These are phyloP conservation scores for Cetradonia linearis DNA, from an alignment of 495 filamentous ascomycete genomes.

Conservation along the genomic window DNA sequence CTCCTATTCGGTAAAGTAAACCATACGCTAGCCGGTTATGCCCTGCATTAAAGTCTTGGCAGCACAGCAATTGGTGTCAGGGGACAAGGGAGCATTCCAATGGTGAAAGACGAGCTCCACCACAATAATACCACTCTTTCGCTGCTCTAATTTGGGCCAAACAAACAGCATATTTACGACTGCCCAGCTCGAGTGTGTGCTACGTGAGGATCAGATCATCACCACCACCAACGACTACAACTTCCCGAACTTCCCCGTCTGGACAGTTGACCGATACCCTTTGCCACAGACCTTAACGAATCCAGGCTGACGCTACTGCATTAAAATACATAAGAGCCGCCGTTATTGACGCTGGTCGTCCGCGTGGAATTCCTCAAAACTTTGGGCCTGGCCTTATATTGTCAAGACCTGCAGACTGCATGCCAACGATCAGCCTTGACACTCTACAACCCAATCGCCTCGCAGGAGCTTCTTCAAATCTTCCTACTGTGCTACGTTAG, in stretches of 20 bases:
- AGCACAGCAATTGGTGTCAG: constrained; percentile 4
- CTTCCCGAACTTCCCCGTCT: constrained; percentile 1
- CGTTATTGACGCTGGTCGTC: constrained; percentile 21
- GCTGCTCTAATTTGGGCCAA: not conserved
- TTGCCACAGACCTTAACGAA: constrained; percentile 2
- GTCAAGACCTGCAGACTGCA: not conserved
- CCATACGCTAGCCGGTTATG: constrained; percentile 4
- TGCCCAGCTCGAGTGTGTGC: not conserved
- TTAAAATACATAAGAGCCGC: constrained; percentile 15
- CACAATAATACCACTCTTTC: not conserved
- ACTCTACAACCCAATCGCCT: not conserved
- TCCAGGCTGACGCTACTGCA: constrained; percentile 21
- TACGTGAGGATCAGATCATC: not conserved
- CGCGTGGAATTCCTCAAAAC: constrained; percentile 2
- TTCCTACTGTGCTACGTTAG: too few relatives aligned
- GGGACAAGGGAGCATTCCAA: constrained; percentile 17
- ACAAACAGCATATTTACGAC: not conserved
- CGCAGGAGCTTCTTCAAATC: not conserved
- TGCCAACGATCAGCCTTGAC: not conserved
- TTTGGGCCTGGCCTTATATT: constrained; percentile 2
- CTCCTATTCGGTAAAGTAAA: constrained; percentile 7
- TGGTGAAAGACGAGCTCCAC: not conserved
- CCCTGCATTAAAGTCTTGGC: constrained; percentile 14
- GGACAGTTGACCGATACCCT: not conserved
- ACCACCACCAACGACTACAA: not conserved